Base-by-base conservation (phyloP, 495 filamentous ascomycete species). In the Pseudoneurospora amorphoporcata region DNA sequence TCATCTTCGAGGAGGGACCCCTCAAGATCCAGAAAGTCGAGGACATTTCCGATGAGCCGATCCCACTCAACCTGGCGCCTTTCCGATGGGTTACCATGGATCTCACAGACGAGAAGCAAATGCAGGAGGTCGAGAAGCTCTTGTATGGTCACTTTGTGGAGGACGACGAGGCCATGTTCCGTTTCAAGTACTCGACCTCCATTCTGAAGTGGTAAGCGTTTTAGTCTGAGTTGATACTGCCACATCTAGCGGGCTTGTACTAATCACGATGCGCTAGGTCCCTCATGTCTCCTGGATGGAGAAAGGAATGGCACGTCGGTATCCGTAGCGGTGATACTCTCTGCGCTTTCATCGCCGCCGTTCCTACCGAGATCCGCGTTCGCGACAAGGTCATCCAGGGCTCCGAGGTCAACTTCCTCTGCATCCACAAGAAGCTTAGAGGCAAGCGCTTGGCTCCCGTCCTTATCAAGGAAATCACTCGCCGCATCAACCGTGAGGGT, bases 81-180 rank as follows among this genome's bases (percentile, higher is more conserved):
- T 99, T 97, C 79, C 92, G 97, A 77, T 99, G 95, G 95, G 90
- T 92, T 16, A 94, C 92, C 3, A 89, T 99, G 83, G 94, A 99
- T 80, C 83, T 99, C 70, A 90, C 86, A 12, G 79, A 84, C 73
- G 83, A 84, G 3, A 75, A 72, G 40, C 76, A 89, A 85, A 83
- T 95, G 37, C 86, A 90, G 69, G 94, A 98, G 81, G 89, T 97
- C 3, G 97, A 92, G 80, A 92, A 97, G 73, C 84, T 99, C 39
- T 85, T 99, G 65, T 91, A 90, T 71, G 90, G 94, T 17, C 95
- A 99, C 79, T 99, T 97, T 74, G 96, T 99, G 53, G 96, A 99
- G 81, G 96, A 99, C 77, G 90, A 93, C 72, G 93, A 96, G 76
- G 93, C 94, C 68, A 96, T 95, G 92, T 99, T 99, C 84, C 88